These are phyloP conservation scores for Silene latifolia DNA, from an alignment of 148 eudicot genomes.

Conservation along the genomic window DNA sequence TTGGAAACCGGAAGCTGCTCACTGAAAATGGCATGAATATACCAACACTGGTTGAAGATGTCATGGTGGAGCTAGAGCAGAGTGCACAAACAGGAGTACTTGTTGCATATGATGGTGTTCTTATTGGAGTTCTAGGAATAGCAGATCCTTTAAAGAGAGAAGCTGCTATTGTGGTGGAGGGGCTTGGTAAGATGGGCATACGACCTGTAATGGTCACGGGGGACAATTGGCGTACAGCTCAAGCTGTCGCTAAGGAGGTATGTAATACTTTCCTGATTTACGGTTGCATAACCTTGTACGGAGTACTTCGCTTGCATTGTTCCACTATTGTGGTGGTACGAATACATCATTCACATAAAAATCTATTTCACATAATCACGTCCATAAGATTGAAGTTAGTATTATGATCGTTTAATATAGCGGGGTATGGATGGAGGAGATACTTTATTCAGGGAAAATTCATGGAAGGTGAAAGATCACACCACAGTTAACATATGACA, in stretches of 20 bases:
- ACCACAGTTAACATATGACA: neutral
- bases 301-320: neutral
- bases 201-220: constrained; percentile 94
- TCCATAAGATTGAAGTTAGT: neutral
- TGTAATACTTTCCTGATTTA: constrained; percentile 14
- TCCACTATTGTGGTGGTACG: neutral
- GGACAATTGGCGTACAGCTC: constrained; percentile 93
- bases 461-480: neutral
- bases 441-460: neutral
- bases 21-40: constrained; percentile 60
- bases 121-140: constrained; percentile 77
- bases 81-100: constrained; percentile 86
- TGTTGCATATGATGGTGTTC: constrained; percentile 56
- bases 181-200: constrained; percentile 90
- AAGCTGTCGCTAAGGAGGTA: constrained; percentile 93
- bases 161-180: constrained; percentile 90
- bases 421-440: neutral
- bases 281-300: constrained; percentile 4
- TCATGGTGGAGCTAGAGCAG: constrained; percentile 75
- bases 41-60: constrained; percentile 47
- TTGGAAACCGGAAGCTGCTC: constrained; percentile 82
- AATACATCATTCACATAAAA: neutral
- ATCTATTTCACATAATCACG: neutral
- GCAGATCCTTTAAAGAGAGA: constrained; percentile 98
- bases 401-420: neutral